Base-by-base conservation (phyloP, 371 early-diverging fungal species). In the Mortierella polycephala region DNA sequence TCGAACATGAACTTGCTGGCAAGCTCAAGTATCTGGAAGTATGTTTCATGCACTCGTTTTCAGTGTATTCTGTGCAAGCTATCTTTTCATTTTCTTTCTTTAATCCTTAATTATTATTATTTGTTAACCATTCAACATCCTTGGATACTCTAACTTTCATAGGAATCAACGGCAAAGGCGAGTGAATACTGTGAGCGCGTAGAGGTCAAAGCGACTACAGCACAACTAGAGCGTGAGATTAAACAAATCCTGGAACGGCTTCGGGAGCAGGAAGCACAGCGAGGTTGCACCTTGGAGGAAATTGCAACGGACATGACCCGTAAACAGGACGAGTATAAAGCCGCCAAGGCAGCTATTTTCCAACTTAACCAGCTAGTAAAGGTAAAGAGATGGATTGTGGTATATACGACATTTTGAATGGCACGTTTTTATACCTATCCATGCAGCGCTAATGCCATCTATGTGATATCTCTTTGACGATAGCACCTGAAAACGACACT, bases 151-250 rank as follows among this genome's bases (percentile, higher is more conserved):
- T 41, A 9, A 41, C 11, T 1, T 56, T 45, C 6, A 53, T 44
- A 86, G 71, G 84, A 82, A 21, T 85, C 84, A 61, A 87, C 79
- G 4, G 71, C 63, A 9, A 74, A 89, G 64, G 93, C 90, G 0
- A 74, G 67, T 60, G 80, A 79, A 30, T 89, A 90, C 47, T 90
- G 91, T 58, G 88, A 91, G 59, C 91, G 94, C 10, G 90, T 94
- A 0, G 74, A 85, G 16, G 88, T 89, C 1, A 82, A 74, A 9
- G 81, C 83, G 21, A 53, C 83, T 5, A 80, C 83, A 0, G 75
- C 82, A 5, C 85, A 85, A 45, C 81, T 96, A 30, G 89, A 92
- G 62, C 85, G 84, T 8, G 83, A 89, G 60, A 87, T 94, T 16
- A 73, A 84, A 7, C 83, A 87, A 47, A 79, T 85, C 57, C 84